Evolutionary conservation across 139 green algal species (phyloP).

Genomic region (Dunaliella primolecta): DNA sequence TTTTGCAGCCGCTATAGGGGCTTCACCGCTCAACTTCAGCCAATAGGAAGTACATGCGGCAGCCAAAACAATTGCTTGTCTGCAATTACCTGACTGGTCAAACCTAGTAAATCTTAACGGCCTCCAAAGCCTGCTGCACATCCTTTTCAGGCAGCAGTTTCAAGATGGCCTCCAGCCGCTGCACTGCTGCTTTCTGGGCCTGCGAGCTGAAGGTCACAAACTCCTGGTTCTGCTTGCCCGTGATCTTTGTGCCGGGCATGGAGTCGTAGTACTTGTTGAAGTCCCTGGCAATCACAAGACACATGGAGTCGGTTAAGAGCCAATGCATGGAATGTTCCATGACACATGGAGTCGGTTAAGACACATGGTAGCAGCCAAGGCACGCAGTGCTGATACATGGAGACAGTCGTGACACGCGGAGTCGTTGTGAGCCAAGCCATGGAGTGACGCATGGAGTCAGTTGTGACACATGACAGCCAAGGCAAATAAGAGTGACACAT

Average conservation of each 20-base stretch:
- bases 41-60: too few species aligned
- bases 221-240: conserved; percentile 36
- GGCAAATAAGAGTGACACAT: too few species aligned
- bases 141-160: conserved; percentile 31
- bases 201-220: conserved; percentile 40
- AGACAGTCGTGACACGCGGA: background rate
- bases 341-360: background rate
- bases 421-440: too few species aligned
- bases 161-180: conserved; percentile 27
- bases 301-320: background rate
- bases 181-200: conserved; percentile 32
- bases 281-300: conserved; percentile 24
- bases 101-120: background rate
- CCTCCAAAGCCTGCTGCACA: conserved; percentile 18
- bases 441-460: too few species aligned
- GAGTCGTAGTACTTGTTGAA: conserved; percentile 53
- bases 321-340: background rate
- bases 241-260: conserved; percentile 26
- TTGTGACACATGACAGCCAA: too few species aligned
- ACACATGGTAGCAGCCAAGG: background rate
- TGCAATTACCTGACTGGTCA: too few species aligned
- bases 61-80: too few species aligned
- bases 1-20: too few species aligned
- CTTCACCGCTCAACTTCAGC: too few species aligned
- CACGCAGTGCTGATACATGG: too few species aligned